Conservation (phyloP, 257 asterid genomes). For the Nicotiana sylvestris region DNA sequence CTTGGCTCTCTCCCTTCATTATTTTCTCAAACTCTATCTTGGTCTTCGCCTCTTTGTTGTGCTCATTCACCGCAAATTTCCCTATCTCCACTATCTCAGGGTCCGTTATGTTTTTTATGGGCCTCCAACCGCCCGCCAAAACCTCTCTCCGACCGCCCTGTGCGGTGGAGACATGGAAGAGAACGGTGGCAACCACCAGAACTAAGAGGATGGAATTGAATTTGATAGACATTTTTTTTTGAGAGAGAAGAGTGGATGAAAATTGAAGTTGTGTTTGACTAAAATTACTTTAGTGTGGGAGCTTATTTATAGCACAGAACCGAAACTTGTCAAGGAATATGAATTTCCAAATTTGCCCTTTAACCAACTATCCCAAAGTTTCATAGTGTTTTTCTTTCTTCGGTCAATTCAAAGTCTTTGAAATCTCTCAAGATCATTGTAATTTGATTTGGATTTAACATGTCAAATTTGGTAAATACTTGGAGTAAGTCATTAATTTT, state of each 20-base stretch:
- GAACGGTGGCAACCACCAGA: background rate
- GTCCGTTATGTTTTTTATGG: constrained; percentile 17
- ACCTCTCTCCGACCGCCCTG: background rate
- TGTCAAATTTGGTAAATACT: too few species aligned
- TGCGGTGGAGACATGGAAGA: background rate
- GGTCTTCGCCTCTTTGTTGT: constrained; percentile 20
- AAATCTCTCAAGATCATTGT: too few species aligned
- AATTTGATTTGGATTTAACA: too few species aligned
- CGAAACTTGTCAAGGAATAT: background rate
- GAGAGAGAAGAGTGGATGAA: background rate
- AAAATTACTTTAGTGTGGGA: background rate
- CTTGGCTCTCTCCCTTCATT: constrained; percentile 22
- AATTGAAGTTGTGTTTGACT: background rate
- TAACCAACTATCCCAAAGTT: too few species aligned
- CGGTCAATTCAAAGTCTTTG: too few species aligned
- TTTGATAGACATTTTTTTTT: constrained; percentile 19
- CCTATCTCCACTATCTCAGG: constrained; percentile 24
- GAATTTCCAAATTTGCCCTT: background rate
- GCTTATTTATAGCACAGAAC: background rate
- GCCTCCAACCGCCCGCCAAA: constrained; percentile 9
- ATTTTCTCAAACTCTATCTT: constrained; percentile 20
- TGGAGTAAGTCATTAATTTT: too few species aligned
- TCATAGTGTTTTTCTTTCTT: too few species aligned
- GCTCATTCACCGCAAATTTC: constrained; percentile 30
- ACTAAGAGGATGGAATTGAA: background rate